These are phyloP conservation scores for Pseudogymnoascus sp. DNA, from an alignment of 2,329 filamentous ascomycete species.

Conservation along the genomic window DNA sequence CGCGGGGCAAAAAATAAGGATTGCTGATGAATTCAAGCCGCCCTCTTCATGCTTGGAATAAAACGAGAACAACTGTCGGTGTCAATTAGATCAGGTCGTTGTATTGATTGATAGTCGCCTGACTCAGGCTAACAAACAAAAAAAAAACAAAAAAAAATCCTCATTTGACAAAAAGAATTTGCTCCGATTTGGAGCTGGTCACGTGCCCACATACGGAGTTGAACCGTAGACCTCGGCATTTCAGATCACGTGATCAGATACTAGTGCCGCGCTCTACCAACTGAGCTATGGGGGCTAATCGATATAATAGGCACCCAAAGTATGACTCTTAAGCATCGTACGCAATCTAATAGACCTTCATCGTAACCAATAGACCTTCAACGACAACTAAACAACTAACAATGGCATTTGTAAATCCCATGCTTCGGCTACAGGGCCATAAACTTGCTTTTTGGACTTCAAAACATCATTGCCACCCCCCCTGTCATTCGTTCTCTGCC, in stretches of 20 bases:
- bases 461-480: neutral
- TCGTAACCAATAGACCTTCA: too few relatives aligned
- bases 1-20: slow-evolving; percentile 20
- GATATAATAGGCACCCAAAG: neutral
- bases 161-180: neutral
- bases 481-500: neutral
- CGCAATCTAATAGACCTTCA: too few relatives aligned
- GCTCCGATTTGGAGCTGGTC: too few relatives aligned
- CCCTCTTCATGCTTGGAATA: slow-evolving; percentile 16
- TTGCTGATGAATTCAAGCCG: slow-evolving; percentile 20
- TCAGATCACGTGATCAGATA: neutral
- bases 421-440: neutral
- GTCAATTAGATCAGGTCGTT: too few relatives aligned
- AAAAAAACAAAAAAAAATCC: neutral
- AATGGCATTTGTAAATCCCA: neutral
- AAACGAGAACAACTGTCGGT: too few relatives aligned
- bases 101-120: too few relatives aligned
- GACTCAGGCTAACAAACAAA: too few relatives aligned
- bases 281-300: slow-evolving; percentile 12
- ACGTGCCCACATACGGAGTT: neutral
- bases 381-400: too few relatives aligned
- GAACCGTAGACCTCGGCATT: neutral
- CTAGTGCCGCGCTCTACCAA: slow-evolving; percentile 12
- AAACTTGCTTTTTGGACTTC: neutral
- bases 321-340: neutral